A percentile compares a stretch with the other conserved stretches of the same genome.
Evolutionary conservation across 2,329 filamentous ascomycete genomes (phyloP).

Genomic region (Fusarium fracticaudum): DNA sequence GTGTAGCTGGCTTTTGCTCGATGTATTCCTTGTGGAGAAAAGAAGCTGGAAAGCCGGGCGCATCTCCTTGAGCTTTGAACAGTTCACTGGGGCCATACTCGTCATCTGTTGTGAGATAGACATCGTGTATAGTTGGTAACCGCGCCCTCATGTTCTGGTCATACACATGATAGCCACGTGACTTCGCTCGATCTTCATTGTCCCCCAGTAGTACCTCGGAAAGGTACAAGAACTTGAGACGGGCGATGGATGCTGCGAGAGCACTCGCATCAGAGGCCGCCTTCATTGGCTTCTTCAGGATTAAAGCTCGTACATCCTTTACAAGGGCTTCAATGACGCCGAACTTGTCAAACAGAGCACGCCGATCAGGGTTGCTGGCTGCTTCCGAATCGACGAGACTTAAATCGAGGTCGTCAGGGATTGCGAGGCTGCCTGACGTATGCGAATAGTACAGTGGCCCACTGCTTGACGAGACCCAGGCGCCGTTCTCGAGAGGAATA

Average conservation of each 20-base stretch:
- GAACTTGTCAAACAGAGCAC: slow-evolving; percentile 19
- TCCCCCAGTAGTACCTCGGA: slow-evolving; percentile 12
- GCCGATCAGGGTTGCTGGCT: slow-evolving; percentile 10
- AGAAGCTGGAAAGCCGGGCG: neutral
- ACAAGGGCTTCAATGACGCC: slow-evolving; percentile 18
- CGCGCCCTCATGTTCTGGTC: neutral
- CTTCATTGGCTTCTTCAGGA: neutral
- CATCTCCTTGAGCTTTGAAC: neutral
- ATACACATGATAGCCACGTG: slow-evolving; percentile 1
- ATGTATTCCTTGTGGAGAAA: slow-evolving; percentile 25
- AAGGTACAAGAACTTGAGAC: slow-evolving; percentile 31
- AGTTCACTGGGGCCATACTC: slow-evolving; percentile 18
- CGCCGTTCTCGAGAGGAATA: slow-evolving; percentile 22
- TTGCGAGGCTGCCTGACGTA: neutral
- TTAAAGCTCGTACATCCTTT: slow-evolving; percentile 8
- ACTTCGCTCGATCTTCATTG: neutral
- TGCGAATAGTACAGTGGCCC: slow-evolving; percentile 22
- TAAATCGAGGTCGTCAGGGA: slow-evolving; percentile 21
- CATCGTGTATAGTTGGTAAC: neutral
- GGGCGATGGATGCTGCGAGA: slow-evolving; percentile 3
- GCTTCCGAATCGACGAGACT: slow-evolving; percentile 16
- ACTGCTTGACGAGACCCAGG: slow-evolving; percentile 24
- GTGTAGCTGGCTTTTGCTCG: neutral
- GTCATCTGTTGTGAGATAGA: slow-evolving; percentile 28
- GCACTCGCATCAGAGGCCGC: neutral